Evolutionary conservation across 805 yeast species (phyloP).

Genomic region (Diddensiella transvaalensis): DNA sequence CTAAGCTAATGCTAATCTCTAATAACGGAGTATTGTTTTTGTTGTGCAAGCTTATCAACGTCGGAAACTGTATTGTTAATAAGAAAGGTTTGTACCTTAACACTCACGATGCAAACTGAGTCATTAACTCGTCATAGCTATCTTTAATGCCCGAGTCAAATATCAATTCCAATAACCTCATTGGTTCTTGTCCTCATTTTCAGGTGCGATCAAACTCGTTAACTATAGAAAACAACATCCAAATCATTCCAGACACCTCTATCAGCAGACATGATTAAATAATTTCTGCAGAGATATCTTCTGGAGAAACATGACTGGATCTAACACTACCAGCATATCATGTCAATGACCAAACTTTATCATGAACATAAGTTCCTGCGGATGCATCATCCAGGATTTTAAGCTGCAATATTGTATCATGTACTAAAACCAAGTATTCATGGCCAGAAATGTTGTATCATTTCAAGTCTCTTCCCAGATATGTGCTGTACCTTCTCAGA

Average conservation of each 20-base stretch:
- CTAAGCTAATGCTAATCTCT: not conserved
- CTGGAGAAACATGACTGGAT: not conserved
- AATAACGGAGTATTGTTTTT: not conserved
- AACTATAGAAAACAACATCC: not conserved
- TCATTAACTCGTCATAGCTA: not conserved
- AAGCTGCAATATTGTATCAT: not conserved
- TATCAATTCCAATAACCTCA: not conserved
- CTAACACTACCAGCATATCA: not conserved
- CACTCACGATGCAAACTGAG: not conserved
- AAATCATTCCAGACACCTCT: constrained; percentile 1
- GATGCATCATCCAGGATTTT: not conserved
- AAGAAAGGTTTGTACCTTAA: not conserved
- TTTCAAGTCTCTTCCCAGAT: too few relatives aligned
- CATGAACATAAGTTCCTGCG: not conserved
- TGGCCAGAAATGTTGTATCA: too few relatives aligned
- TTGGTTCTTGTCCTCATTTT: not conserved
- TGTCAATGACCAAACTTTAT: not conserved
- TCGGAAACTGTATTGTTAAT: not conserved
- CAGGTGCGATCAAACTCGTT: not conserved
- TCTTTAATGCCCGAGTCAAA: not conserved
- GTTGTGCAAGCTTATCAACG: not conserved
- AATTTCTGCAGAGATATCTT: not conserved
- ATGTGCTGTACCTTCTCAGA: too few relatives aligned
- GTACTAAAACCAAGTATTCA: too few relatives aligned
- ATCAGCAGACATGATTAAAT: not conserved